Evolutionary conservation across 805 yeast species (phyloP).

Genomic region (Jamesozyma gamospora): DNA sequence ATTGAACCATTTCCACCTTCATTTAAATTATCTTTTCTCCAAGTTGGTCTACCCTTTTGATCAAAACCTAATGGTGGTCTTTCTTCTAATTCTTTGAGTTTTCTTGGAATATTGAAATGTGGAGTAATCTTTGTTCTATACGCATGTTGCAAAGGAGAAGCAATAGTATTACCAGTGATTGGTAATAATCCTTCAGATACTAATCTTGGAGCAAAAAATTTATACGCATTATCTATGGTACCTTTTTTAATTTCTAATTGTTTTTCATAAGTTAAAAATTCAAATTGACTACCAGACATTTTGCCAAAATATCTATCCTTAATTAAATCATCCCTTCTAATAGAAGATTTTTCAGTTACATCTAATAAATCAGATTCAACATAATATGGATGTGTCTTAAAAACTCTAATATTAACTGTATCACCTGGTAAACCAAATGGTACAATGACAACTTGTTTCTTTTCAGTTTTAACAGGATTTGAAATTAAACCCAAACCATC

Average conservation of each 20-base stretch:
- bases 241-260: slow-evolving; percentile 65
- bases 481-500: slow-evolving; percentile 71
- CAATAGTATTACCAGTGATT: slow-evolving; percentile 48
- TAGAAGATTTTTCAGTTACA: slow-evolving; percentile 35
- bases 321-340: slow-evolving; percentile 49
- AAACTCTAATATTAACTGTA: slow-evolving; percentile 54
- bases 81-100: slow-evolving; percentile 31
- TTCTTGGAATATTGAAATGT: slow-evolving; percentile 76
- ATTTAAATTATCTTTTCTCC: slow-evolving; percentile 40
- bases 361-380: slow-evolving; percentile 65
- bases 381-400: slow-evolving; percentile 65
- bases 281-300: slow-evolving; percentile 94
- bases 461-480: slow-evolving; percentile 41
- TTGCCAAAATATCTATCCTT: slow-evolving; percentile 74
- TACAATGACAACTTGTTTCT: slow-evolving; percentile 56
- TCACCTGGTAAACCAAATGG: slow-evolving; percentile 92
- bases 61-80: slow-evolving; percentile 85
- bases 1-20: slow-evolving; percentile 54
- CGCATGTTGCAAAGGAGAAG: slow-evolving; percentile 64
- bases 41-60: slow-evolving; percentile 64
- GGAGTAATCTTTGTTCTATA: slow-evolving; percentile 95
- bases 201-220: slow-evolving; percentile 58
- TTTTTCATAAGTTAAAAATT: slow-evolving; percentile 58
- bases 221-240: slow-evolving; percentile 75
- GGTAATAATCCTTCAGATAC: slow-evolving; percentile 42